Evolutionary conservation across 176 grass and related monocot species (phyloP), one percentile per base, ranked within the genome.

Genomic region (Raddia guianensis): DNA sequence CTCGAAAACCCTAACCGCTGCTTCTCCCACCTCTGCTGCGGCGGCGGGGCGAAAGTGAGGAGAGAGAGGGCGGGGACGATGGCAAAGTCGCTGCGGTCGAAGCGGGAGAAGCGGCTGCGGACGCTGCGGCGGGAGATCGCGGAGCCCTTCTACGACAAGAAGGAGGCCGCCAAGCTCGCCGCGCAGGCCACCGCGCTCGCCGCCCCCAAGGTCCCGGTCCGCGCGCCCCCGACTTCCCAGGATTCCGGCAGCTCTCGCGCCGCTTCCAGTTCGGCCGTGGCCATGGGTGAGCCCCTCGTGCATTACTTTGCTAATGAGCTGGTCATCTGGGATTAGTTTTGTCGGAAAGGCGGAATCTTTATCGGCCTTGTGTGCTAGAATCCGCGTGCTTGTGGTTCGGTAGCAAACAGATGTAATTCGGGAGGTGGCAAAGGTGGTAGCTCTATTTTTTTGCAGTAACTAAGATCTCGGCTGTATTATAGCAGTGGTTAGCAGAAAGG

Each of bases 131-230:
- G 96, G 64, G 96, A 93, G 86, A 88, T 99, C 9, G 82, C 67
- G 13, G 68, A 95, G 84, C 96, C 96, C 47, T 99, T 93, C 88
- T 95, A 99, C 79, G 92, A 99, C 45, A 88, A 99, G 96, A 90
- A 99, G 81, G 92, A 95, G 72, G 88, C 18, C 13, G 90, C 90
- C 46, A 99, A 99, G 87, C 84, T 93, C 53, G 92, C 95, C 8
- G 95, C 86, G 27, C 95, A 95, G 71, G 88, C 91, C 56, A 90
- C 92, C 33, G 95, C 95, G 6, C 92, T 98, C 72, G 96, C 83
- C 5, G 92, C 96, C 21, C 84, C 90, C 32, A 89, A 72, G 70
- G 72, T 91, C 50, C 84, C 80, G 13, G 92, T 99, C 40, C 85
- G 86, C 71, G 68, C 37, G 0, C 90, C 89, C 9, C 89, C 84